Evolutionary conservation across 2,329 filamentous ascomycete species (phyloP).

Genomic region (Chaetomiaceae sp.): DNA sequence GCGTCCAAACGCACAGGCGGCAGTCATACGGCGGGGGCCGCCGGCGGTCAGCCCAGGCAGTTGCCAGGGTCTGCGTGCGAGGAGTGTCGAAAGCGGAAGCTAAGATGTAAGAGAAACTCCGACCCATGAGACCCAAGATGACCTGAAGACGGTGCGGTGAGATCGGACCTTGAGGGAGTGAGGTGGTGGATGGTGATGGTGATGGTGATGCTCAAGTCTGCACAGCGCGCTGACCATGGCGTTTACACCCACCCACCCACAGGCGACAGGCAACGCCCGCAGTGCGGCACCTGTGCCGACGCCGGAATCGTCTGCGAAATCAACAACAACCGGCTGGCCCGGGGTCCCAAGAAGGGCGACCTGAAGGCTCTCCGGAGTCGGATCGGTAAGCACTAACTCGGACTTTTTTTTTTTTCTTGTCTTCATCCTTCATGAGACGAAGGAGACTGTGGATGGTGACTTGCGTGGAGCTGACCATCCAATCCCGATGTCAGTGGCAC

Average conservation of each 20-base stretch:
- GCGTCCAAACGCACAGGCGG: slow-evolving; percentile 16
- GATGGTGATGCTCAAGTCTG: slow-evolving; percentile 8
- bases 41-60: slow-evolving; percentile 19
- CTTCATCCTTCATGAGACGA: too few relatives aligned
- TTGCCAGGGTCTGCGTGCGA: slow-evolving; percentile 24
- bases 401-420: too few relatives aligned
- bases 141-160: too few relatives aligned
- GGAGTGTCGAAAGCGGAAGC: slow-evolving; percentile 24
- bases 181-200: background rate
- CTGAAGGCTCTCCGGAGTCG: slow-evolving; percentile 22
- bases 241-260: background rate
- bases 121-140: too few relatives aligned
- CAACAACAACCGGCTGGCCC: slow-evolving; percentile 19
- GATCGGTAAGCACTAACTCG: slow-evolving; percentile 16
- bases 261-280: slow-evolving; percentile 21
- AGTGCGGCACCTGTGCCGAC: slow-evolving; percentile 22
- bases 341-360: slow-evolving; percentile 25
- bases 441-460: too few relatives aligned
- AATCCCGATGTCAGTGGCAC: too few relatives aligned
- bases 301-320: slow-evolving; percentile 21
- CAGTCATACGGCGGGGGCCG: slow-evolving; percentile 7
- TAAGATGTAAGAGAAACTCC: slow-evolving; percentile 19
- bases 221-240: too few relatives aligned
- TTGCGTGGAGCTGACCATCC: too few relatives aligned
- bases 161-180: background rate